Evolutionary conservation across 2,329 filamentous ascomycete species (phyloP), one percentile per base, ranked within the genome.

Genomic region (Didymosphaeria variabile): DNA sequence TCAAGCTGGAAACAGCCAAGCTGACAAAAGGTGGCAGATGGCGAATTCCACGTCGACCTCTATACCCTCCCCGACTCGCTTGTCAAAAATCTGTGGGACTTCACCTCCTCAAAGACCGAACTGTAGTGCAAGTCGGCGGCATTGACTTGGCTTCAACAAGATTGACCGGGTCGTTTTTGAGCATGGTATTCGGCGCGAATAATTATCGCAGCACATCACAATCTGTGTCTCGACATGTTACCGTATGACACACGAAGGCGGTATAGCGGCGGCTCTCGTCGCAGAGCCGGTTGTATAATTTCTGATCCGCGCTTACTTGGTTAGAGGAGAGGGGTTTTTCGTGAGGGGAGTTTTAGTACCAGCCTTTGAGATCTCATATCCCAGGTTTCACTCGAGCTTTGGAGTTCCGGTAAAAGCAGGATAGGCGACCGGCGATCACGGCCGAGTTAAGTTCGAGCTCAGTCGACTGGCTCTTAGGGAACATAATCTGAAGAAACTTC

Each of bases 31-130:
- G 53, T 73, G 17, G 45, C 46, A 92, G 93, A 94, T 74, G 95
- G 95, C 74, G 95, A 99, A 81, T 99, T 99, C 82, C 95, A 97
- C 63, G 94, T 99, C 70, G 95, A 99, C 75, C 86, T 99, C 60
- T 98, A 97, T 82, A 98, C 95, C n/a, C 88, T 99, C 66, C 94
- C 95, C 0, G 95, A 98, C 67, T 81, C 83, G 31, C 85, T 98
- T 40, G 91, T 95, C 76, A 96, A 95, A 80, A 93, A 93, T 88
- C 89, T 99, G 62, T 98, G 94, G 94, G 94, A 97, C 63, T 96
- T 95, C 76, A 87, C 87, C 45, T 66, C 74, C 17, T 64, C 64
- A 17, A 77, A 74, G 67, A 70, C 67, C 17, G 72, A 77, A 10
- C 64, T 77, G 66, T 79, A 77, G 64, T 10, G 12, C 13, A 29